Evolutionary conservation across 1,139 yeast species (phyloP).

Genomic region (Yamadazyma diospyri): DNA sequence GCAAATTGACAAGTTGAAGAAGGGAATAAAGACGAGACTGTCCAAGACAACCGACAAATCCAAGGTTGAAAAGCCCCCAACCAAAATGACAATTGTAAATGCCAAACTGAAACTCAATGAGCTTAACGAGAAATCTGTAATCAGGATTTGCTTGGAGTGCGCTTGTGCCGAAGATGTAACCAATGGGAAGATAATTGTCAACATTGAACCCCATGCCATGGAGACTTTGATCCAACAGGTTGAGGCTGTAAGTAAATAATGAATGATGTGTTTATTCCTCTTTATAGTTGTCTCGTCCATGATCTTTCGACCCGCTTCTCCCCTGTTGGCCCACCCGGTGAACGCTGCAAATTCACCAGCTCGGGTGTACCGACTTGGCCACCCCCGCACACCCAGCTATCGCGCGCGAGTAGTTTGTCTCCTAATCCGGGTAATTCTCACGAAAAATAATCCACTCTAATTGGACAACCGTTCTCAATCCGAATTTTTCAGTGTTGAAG

Average conservation of each 20-base stretch:
- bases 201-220: conserved; percentile 11
- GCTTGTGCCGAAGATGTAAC: conserved; percentile 9
- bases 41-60: conserved; percentile 7
- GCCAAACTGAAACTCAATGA: conserved; percentile 14
- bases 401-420: conserved; percentile 1
- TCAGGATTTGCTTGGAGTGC: conserved; percentile 21
- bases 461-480: conserved; percentile 8
- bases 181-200: conserved; percentile 8
- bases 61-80: conserved; percentile 2
- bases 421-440: conserved; percentile 9
- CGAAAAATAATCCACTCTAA: conserved; percentile 3
- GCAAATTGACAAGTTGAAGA: too few relatives aligned
- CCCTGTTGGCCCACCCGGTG: too few relatives aligned
- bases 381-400: too few relatives aligned
- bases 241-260: neutral
- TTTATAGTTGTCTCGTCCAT: neutral
- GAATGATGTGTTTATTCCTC: neutral
- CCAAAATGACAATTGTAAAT: conserved; percentile 13
- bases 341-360: too few relatives aligned
- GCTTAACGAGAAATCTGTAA: conserved; percentile 22
- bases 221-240: conserved; percentile 6
- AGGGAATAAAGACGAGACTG: conserved; percentile 12
- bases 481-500: conserved; percentile 10
- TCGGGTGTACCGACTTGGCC: too few relatives aligned
- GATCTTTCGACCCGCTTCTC: neutral